Conservation (phyloP, 106 monocot genomes). For the Vanilla planifolia region DNA sequence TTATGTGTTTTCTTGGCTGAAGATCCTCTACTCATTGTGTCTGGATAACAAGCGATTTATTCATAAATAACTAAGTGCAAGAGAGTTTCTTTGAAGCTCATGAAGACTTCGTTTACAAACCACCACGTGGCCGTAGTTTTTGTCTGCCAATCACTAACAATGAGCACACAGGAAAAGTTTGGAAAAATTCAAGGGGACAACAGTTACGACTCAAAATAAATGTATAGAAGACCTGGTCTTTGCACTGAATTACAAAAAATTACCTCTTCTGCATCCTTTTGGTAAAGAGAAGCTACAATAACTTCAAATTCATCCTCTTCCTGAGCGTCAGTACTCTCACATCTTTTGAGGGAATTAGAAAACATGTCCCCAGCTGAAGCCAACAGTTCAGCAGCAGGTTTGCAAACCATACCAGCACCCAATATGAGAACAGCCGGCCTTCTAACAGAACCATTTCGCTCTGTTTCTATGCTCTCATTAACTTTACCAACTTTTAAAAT, state of each 20-base stretch:
- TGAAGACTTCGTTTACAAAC: too few species aligned
- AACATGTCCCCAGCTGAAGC: conserved; percentile 34
- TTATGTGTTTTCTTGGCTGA: too few species aligned
- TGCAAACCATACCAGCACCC: conserved; percentile 90
- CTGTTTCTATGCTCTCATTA: conserved; percentile 27
- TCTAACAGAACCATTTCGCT: conserved; percentile 8
- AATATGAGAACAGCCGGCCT: conserved; percentile 64
- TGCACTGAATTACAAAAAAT: background rate
- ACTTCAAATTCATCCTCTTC: conserved; percentile 46
- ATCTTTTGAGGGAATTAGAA: conserved; percentile 15
- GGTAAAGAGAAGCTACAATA: conserved; percentile 85
- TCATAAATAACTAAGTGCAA: too few species aligned
- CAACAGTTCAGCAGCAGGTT: conserved; percentile 80
- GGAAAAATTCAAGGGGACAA: background rate
- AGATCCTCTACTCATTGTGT: too few species aligned
- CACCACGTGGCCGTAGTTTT: too few species aligned
- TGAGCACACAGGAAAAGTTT: background rate
- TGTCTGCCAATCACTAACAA: background rate
- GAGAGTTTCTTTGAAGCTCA: too few species aligned
- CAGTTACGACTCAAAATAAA: background rate
- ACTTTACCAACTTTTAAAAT: conserved; percentile 51
- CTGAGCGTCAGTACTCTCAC: conserved; percentile 12
- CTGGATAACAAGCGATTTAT: too few species aligned
- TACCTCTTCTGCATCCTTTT: conserved; percentile 94
- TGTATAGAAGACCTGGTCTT: background rate